Evolutionary conservation across 768 basidiomycete genomes (phyloP), one percentile per base, ranked within the genome.

Genomic region (Megacollybia marginata): DNA sequence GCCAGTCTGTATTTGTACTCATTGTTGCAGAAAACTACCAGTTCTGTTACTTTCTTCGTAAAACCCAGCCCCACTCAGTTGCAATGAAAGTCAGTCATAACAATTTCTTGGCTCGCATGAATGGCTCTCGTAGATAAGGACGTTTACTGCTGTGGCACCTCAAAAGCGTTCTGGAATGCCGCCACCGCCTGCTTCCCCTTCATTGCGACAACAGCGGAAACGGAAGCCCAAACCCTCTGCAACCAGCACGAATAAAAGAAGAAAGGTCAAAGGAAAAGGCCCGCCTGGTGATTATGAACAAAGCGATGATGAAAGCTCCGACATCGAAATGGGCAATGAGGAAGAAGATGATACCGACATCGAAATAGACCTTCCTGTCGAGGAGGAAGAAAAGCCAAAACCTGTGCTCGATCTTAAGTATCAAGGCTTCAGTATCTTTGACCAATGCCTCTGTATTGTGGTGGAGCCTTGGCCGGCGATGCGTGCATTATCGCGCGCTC

Each of bases 31-130:
- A 88, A 52, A 78, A 76, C 0, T 95, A 94, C 59, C 92, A 95
- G 55, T 92, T 91, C 62, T 91, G 87, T 44, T 95, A 91, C 62
- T 95, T 93, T 67, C 72, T 94, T 55, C 79, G 90, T 19, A 83
- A 83, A 65, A 83, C 80, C 2, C 90, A 92, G 47, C 77, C 86
- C 9, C 89, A 94, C 63, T 82, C 88, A 0, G 74, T 93, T 2
- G 69, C 92, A 8, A 69, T 89, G 56, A 95, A 95, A 75, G 92
- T 87, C 46, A n/a, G 66, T 54, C 38, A 9, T 45, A 42, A 33
- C 20, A 13, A 7, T 43, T 43, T 51, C 16, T 38, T 23, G 38
- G 10, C 23, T 47, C 34, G 28, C 44, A 31, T n/a, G n/a, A 44
- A 44, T 44, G 23, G 15, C 38, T 40, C 38, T 40, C 23, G 9